Evolutionary conservation across 768 basidiomycete species (phyloP), one percentile per base, ranked within the genome.

Genomic region (Kwoniella sp.): DNA sequence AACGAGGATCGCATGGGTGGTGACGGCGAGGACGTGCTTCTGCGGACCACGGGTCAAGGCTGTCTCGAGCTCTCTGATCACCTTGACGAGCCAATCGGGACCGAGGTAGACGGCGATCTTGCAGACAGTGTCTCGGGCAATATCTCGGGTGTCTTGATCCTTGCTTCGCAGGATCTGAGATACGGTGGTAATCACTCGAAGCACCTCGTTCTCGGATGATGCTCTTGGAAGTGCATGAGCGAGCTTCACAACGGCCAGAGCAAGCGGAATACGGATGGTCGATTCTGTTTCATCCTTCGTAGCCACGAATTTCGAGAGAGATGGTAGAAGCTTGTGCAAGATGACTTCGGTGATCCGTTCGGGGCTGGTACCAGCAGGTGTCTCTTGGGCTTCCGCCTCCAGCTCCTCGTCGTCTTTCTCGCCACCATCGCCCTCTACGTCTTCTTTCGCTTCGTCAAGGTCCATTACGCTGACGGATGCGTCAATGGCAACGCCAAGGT

Each of bases 21-120:
- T 88, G 67, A 89, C 90, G 1, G 94, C 93, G 30, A 97, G 84
- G 20, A 98, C 87, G 78, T 99, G 95, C 0, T 97, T 85, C 61
- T 98, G 95, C 0, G 96, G 95, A 5, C 96, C 96, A 22, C 94
- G 90, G 37, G 87, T 74, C 29, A 99, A 86, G 1, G 94, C 92
- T 0, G 84, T 86, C n/a, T 90, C 86, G 55, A 98, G 83, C 77
- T 97, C 93, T 37, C 86, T 87, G 41, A 97, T 81, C 30, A 90
- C 84, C 17, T 87, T 80, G 0, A 89, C 85, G 9, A 98, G 86
- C 76, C 90, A 91, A 0, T 84, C 80, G 0, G 90, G 86, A 0
- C 92, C 93, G 7, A 93, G 82, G 22, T 84, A 84, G 13, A 88
- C 83, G 0, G 86, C 87, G 52, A 97, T 92, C 54, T 89, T 90